These are phyloP conservation scores for Coemansia sp. DNA, from an alignment of 192 early-diverging fungal species.

Conservation along the genomic window DNA sequence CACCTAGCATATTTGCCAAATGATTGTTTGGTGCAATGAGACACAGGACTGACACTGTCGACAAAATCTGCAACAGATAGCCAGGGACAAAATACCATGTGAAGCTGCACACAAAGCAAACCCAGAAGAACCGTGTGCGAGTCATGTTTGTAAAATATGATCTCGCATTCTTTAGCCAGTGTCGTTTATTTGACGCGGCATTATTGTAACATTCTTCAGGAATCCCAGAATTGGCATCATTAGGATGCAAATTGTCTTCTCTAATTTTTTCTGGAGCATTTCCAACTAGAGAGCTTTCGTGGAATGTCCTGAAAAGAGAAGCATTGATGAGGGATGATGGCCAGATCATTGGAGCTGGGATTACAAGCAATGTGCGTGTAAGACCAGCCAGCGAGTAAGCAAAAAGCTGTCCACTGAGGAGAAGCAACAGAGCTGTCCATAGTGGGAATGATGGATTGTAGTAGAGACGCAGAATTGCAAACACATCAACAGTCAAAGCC, in stretches of 20 bases:
- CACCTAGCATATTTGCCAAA: slow-evolving; percentile 49
- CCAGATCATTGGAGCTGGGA: slow-evolving; percentile 87
- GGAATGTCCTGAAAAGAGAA: slow-evolving; percentile 76
- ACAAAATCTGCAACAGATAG: slow-evolving; percentile 66
- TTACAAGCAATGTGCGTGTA: slow-evolving; percentile 74
- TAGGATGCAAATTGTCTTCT: background rate
- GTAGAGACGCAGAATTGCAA: slow-evolving; percentile 65
- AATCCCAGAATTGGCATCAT: background rate
- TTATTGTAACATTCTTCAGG: background rate
- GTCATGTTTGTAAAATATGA: slow-evolving; percentile 10
- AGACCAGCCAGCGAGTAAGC: slow-evolving; percentile 72
- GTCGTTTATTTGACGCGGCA: no score
- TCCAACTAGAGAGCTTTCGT: slow-evolving; percentile 46
- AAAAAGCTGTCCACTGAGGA: slow-evolving; percentile 69
- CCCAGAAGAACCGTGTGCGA: slow-evolving; percentile 59
- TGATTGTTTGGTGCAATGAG: slow-evolving; percentile 53
- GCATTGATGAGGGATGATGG: slow-evolving; percentile 76
- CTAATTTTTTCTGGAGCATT: background rate
- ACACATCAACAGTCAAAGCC: slow-evolving; percentile 73
- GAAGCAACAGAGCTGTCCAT: slow-evolving; percentile 61
- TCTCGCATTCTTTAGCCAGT: background rate
- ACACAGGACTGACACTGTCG: slow-evolving; percentile 66
- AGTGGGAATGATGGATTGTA: slow-evolving; percentile 68
- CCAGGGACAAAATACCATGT: slow-evolving; percentile 64
- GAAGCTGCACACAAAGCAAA: slow-evolving; percentile 54